phyloP scores from a whole-genome alignment of 805 yeast species.

The Candida railenensis region DNA sequence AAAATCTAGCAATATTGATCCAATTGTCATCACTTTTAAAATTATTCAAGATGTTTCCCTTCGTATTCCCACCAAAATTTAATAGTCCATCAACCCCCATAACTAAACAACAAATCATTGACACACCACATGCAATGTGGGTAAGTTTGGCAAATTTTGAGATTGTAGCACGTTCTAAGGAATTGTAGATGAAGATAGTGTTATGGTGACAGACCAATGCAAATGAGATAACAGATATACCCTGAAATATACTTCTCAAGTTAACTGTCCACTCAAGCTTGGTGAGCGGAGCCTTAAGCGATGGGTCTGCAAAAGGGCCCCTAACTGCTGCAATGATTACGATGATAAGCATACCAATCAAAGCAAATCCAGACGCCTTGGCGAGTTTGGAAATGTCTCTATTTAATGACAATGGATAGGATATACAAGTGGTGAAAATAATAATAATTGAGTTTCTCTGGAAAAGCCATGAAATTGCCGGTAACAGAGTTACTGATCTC shows the following conservation, averaged over 20 bases:
- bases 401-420: conserved; percentile 80
- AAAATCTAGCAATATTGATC: conserved; percentile 83
- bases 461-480: conserved; percentile 50
- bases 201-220: conserved; percentile 96
- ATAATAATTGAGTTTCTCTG: conserved; percentile 70
- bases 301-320: conserved; percentile 60
- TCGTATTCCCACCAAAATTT: conserved; percentile 72
- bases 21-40: conserved; percentile 72
- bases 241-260: conserved; percentile 67
- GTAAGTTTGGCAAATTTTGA: conserved; percentile 74
- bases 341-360: conserved; percentile 79
- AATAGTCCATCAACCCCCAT: conserved; percentile 81
- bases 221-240: conserved; percentile 90
- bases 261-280: conserved; percentile 52
- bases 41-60: conserved; percentile 86
- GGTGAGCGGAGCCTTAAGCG: conserved; percentile 49
- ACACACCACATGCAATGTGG: conserved; percentile 78
- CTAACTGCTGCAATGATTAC: conserved; percentile 69
- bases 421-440: conserved; percentile 65
- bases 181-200: conserved; percentile 84
- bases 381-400: conserved; percentile 83
- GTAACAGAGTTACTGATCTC: conserved; percentile 26
- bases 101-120: conserved; percentile 72
- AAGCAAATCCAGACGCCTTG: conserved; percentile 81
- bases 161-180: conserved; percentile 73